Evolutionary conservation across 2,329 filamentous ascomycete genomes (phyloP).

Genomic region (Cercospora citrullina): DNA sequence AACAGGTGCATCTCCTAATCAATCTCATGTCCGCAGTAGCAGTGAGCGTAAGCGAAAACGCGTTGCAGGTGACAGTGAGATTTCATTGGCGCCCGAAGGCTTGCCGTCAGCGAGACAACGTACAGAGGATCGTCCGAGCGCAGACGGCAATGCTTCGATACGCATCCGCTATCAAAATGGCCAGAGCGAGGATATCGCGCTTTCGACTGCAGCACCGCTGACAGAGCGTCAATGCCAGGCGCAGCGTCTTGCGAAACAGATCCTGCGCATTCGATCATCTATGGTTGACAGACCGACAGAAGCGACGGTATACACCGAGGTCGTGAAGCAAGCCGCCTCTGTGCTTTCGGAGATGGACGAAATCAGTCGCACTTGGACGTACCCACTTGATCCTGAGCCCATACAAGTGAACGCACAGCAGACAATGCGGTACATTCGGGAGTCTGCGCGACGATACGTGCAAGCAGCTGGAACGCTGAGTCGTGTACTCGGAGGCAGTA

Average conservation of each 20-base stretch:
- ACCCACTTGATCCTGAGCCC: constrained; percentile 57
- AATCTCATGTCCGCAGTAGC: constrained; percentile 21
- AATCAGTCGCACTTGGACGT: constrained; percentile 55
- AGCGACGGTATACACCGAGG: constrained; percentile 32
- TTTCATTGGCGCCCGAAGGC: constrained; percentile 39
- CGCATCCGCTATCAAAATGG: constrained; percentile 61
- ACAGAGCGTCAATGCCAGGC: constrained; percentile 55
- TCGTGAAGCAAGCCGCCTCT: constrained; percentile 42
- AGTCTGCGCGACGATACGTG: constrained; percentile 60
- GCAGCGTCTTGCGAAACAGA: constrained; percentile 56
- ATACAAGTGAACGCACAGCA: constrained; percentile 58
- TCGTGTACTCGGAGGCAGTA: constrained; percentile 55
- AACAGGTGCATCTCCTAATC: not conserved
- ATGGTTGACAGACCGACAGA: constrained; percentile 53
- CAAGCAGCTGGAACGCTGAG: constrained; percentile 62
- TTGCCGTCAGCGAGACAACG: constrained; percentile 49
- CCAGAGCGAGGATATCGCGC: constrained; percentile 58
- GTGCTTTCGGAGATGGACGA: constrained; percentile 59
- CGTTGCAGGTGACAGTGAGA: constrained; percentile 47
- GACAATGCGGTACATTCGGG: constrained; percentile 57
- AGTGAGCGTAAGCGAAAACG: constrained; percentile 59
- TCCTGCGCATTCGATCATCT: constrained; percentile 56
- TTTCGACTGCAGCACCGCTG: constrained; percentile 43
- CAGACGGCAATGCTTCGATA: constrained; percentile 48
- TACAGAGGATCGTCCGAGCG: constrained; percentile 44